These are phyloP conservation scores for Mycotypha africana DNA, from an alignment of 371 early-diverging fungal species.

Conservation along the genomic window DNA sequence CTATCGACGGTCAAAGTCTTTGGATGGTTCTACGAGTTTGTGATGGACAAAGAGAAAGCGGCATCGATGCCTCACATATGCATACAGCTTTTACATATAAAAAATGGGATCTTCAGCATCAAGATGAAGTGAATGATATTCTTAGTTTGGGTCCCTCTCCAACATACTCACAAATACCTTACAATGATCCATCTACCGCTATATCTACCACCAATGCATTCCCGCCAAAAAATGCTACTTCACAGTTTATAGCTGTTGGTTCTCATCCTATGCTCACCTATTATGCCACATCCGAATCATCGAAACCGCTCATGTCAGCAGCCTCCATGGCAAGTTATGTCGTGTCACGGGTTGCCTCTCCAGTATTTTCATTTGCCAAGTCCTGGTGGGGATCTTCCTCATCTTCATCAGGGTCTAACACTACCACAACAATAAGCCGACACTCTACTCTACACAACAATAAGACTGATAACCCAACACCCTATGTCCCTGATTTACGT, in stretches of 20 bases:
- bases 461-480: slow-evolving; percentile 21
- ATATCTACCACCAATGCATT: slow-evolving; percentile 4
- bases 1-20: slow-evolving; percentile 57
- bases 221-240: slow-evolving; percentile 35
- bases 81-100: slow-evolving; percentile 55
- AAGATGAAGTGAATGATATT: slow-evolving; percentile 45
- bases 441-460: too few relatives aligned
- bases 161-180: slow-evolving; percentile 1
- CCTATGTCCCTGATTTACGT: slow-evolving; percentile 36
- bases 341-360: slow-evolving; percentile 49
- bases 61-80: slow-evolving; percentile 40
- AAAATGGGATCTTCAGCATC: slow-evolving; percentile 53
- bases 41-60: slow-evolving; percentile 32
- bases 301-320: slow-evolving; percentile 50
- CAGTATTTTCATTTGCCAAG: slow-evolving; percentile 58
- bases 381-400: slow-evolving; percentile 43
- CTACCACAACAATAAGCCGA: too few relatives aligned
- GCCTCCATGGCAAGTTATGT: slow-evolving; percentile 56
- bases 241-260: slow-evolving; percentile 55
- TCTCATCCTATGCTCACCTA: slow-evolving; percentile 53
- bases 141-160: slow-evolving; percentile 44
- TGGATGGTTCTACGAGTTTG: slow-evolving; percentile 58
- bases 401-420: not conserved
- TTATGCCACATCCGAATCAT: slow-evolving; percentile 51
- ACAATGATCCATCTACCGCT: slow-evolving; percentile 8